Conservation (phyloP, 2,329 filamentous ascomycete genomes). For the Aspergillus quadrilineatus region DNA sequence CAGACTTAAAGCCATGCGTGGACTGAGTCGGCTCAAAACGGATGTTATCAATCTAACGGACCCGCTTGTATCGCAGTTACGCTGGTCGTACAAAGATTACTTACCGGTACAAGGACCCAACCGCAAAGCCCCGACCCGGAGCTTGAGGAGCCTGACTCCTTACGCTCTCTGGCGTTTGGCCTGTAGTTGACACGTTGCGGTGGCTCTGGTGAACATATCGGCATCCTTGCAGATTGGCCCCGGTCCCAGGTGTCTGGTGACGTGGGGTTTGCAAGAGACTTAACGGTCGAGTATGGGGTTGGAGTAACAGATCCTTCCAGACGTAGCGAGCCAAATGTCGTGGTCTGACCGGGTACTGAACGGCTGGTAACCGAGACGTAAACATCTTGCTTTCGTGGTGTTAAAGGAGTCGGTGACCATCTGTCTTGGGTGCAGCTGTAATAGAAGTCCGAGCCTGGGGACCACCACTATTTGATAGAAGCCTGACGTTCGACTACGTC, state of each 20-base stretch:
- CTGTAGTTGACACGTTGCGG: not conserved
- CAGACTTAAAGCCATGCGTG: not conserved
- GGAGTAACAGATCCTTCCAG: not conserved
- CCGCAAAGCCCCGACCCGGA: not conserved
- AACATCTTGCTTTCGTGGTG: not conserved
- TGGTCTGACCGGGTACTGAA: not conserved
- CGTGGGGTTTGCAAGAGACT: not conserved
- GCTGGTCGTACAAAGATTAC: not conserved
- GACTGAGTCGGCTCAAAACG: slow-evolving; percentile 10
- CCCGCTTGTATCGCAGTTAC: slow-evolving; percentile 4
- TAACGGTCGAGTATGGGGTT: not conserved
- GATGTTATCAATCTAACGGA: slow-evolving; percentile 12
- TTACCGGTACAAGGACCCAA: not conserved
- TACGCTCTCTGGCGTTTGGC: not conserved
- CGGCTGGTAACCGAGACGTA: not conserved
- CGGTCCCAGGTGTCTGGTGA: not conserved
- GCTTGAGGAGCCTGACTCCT: too few relatives aligned
- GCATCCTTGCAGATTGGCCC: not conserved
- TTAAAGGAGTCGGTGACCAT: not conserved
- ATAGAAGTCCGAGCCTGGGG: not conserved
- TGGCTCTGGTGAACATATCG: not conserved
- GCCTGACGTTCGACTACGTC: not conserved
- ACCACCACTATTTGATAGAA: not conserved
- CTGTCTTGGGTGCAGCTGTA: not conserved
- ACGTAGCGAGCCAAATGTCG: not conserved